Evolutionary conservation across 2,329 filamentous ascomycete species (phyloP).

Genomic region (Ophiosphaerella korrae): DNA sequence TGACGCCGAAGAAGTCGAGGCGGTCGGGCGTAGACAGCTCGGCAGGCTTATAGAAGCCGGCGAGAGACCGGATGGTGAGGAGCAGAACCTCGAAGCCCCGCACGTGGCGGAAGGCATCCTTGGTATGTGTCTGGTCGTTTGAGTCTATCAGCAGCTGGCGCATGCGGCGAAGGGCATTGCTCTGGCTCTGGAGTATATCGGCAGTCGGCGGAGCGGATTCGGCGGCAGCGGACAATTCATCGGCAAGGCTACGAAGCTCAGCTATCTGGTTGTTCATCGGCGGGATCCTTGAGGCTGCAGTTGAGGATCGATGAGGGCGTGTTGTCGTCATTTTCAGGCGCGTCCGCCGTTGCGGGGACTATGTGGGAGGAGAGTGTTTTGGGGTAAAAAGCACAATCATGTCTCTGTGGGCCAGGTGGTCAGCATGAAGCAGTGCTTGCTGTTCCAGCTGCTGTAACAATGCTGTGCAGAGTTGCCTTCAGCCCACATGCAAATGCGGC

Average conservation of each 20-base stretch:
- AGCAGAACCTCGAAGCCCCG: constrained; percentile 78
- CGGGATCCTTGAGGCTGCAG: constrained; percentile 49
- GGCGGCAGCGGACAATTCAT: constrained; percentile 42
- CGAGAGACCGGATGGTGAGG: constrained; percentile 70
- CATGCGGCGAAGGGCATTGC: constrained; percentile 66
- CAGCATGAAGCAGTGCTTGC: constrained; percentile 11
- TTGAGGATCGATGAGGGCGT: constrained; percentile 46
- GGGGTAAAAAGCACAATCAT: constrained; percentile 32
- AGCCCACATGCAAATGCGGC: neutral
- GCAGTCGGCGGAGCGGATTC: constrained; percentile 35
- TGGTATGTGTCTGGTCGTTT: constrained; percentile 57
- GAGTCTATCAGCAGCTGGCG: constrained; percentile 67
- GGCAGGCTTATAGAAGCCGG: constrained; percentile 75
- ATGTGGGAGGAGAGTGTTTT: constrained; percentile 25
- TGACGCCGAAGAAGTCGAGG: constrained; percentile 67
- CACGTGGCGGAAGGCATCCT: constrained; percentile 83
- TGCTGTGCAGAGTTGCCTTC: no score
- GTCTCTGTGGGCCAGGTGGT: constrained; percentile 24
- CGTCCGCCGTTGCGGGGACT: constrained; percentile 32
- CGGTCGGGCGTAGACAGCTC: constrained; percentile 67
- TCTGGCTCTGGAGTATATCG: constrained; percentile 43
- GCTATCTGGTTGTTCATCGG: constrained; percentile 60
- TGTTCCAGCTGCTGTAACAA: neutral
- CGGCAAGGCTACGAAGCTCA: constrained; percentile 46
- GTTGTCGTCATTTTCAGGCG: constrained; percentile 42